Evolutionary conservation across 1,284 basidiomycete genomes (phyloP).

Genomic region (Mycena citricolor): DNA sequence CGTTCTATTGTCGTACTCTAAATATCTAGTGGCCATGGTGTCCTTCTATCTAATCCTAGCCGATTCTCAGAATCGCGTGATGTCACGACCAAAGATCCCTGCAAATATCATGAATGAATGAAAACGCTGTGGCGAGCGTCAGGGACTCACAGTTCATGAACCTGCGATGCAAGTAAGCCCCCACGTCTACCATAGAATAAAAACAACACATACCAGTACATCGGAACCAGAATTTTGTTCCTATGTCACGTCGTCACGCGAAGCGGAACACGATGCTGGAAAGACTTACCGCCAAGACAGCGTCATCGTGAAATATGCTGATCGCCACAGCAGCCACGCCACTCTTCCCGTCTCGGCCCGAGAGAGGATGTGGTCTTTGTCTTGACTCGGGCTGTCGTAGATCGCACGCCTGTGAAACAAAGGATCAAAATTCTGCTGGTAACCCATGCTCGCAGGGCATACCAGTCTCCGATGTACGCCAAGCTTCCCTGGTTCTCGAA

Average conservation of each 20-base stretch:
- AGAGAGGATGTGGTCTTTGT: constrained; percentile 49
- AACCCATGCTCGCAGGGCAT: constrained; percentile 26
- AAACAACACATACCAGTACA: constrained; percentile 58
- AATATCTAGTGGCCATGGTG: constrained; percentile 8
- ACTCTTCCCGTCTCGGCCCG: constrained; percentile 66
- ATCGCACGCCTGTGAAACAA: constrained; percentile 62
- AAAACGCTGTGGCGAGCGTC: too few relatives aligned
- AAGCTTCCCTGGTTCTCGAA: constrained; percentile 76
- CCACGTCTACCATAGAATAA: constrained; percentile 4
- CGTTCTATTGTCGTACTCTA: constrained; percentile 1
- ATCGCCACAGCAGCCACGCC: constrained; percentile 81
- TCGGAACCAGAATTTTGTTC: constrained; percentile 76
- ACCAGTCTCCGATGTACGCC: constrained; percentile 80
- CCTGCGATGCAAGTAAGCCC: constrained; percentile 30
- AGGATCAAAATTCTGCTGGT: constrained; percentile 7
- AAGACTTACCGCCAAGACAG: constrained; percentile 53
- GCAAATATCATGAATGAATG: too few relatives aligned
- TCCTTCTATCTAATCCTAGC: neutral
- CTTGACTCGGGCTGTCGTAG: constrained; percentile 57
- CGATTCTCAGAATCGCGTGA: constrained; percentile 65
- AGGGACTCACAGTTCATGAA: constrained; percentile 59
- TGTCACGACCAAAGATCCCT: constrained; percentile 81
- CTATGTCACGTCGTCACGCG: constrained; percentile 2
- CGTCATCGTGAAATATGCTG: constrained; percentile 79
- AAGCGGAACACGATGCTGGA: neutral